Conservation (phyloP, 192 early-diverging fungal genomes). For the Haplosporangium gracile region DNA sequence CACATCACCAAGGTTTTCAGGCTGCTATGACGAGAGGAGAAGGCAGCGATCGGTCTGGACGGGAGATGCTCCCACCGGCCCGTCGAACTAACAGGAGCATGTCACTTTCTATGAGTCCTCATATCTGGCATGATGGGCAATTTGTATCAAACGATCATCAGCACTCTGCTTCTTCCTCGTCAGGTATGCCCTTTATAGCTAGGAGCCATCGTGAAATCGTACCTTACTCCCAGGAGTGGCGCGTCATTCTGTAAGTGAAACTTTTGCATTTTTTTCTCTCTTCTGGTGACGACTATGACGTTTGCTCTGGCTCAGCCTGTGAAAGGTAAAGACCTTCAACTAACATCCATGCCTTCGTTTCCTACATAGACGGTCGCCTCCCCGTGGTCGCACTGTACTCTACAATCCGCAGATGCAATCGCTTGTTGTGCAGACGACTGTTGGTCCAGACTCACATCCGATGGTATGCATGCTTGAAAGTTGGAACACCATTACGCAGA, state of each 20-base stretch:
- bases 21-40: neutral
- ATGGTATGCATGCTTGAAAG: slow-evolving; percentile 18
- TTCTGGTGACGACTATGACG: neutral
- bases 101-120: slow-evolving; percentile 36
- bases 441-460: slow-evolving; percentile 35
- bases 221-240: slow-evolving; percentile 68
- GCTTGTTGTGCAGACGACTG: slow-evolving; percentile 61
- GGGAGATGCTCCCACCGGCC: slow-evolving; percentile 19
- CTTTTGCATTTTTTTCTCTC: neutral
- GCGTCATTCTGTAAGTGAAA: slow-evolving; percentile 66
- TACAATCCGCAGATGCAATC: slow-evolving; percentile 72
- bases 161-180: neutral
- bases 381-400: slow-evolving; percentile 70
- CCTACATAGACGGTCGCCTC: slow-evolving; percentile 27
- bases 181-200: neutral
- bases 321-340: neutral
- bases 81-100: slow-evolving; percentile 45
- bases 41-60: neutral
- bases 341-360: neutral
- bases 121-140: slow-evolving; percentile 20
- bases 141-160: neutral
- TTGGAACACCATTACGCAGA: neutral
- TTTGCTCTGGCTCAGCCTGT: neutral
- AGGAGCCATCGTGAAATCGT: slow-evolving; percentile 59
- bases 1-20: neutral